Evolutionary conservation across 2,329 filamentous ascomycete species (phyloP), one percentile per base, ranked within the genome.

Genomic region (Beauveria sp.): DNA sequence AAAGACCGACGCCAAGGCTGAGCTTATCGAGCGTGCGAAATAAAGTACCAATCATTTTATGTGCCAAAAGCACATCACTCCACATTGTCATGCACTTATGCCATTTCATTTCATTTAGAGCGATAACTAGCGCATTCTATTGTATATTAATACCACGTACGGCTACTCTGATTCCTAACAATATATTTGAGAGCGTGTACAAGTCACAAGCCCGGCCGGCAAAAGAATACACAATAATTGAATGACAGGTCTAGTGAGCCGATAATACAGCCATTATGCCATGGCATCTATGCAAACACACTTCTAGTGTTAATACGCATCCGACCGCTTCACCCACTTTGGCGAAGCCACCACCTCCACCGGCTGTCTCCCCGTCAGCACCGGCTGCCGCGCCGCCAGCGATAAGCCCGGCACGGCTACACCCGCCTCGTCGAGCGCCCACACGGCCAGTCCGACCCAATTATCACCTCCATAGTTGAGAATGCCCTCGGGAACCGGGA

Each of bases 401-500:
- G 84, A 80, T 63, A 85, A 74, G 2, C 58, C 58, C 2, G 58
- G 58, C 7, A 60, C 58, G 2, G 9, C 20, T 6, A 18, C 58
- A 18, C 58, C 58, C 1, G 82, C 82, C 14, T 10, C 8, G 22
- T 55, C 58, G 5, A 60, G 51, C 41, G 58, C 58, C 87, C 87
- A 91, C 28, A 91, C 68, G 43, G 79, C 83, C n/a, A 91, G 67
- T 1, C 79, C 86, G 12, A 91, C 63, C 67, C 82, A 87, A 67
- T 91, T 91, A 46, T 74, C 79, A 1, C 87, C 87, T 20, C 78
- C 76, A 68, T 89, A 86, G 67, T 91, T 81, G 64, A 89, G 73
- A 34, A 91, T 74, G 24, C 86, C 86, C 72, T 88, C 80, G 0
- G 88, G 87, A 8, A 91, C 82, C 4, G 87, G 87, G 72, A 84